phyloP scores from a whole-genome alignment of 768 basidiomycete species.

The Gyrodon lividus region DNA sequence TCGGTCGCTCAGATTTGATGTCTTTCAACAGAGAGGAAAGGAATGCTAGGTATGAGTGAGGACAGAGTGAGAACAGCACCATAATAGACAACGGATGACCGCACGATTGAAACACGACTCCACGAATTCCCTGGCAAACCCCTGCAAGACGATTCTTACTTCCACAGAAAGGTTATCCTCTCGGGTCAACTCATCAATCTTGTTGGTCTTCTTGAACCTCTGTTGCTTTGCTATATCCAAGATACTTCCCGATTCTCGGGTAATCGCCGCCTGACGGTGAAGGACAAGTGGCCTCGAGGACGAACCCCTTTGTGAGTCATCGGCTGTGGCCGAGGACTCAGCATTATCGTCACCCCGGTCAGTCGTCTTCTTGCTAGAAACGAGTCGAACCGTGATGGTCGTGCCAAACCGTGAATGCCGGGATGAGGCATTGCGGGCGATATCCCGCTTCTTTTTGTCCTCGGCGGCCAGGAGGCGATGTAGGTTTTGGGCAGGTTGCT shows the following conservation, averaged over 20 bases:
- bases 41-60: constrained; percentile 61
- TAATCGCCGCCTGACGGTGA: constrained; percentile 83
- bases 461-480: constrained; percentile 78
- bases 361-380: constrained; percentile 47
- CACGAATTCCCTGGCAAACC: constrained; percentile 70
- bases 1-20: constrained; percentile 87
- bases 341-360: constrained; percentile 22
- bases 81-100: constrained; percentile 31
- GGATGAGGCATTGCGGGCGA: constrained; percentile 58
- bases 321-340: constrained; percentile 20
- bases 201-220: constrained; percentile 56
- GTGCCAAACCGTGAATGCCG: constrained; percentile 97
- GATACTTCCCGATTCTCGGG: constrained; percentile 61
- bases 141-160: constrained; percentile 62
- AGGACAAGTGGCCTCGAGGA: constrained; percentile 65
- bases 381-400: constrained; percentile 79
- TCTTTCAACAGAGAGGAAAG: constrained; percentile 84
- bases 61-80: constrained; percentile 16
- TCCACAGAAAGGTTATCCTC: constrained; percentile 69
- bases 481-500: constrained; percentile 72
- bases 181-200: constrained; percentile 63
- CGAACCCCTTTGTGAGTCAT: constrained; percentile 18
- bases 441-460: constrained; percentile 57
- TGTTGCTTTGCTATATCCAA: constrained; percentile 70
- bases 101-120: constrained; percentile 86